Base-by-base conservation (phyloP, 768 basidiomycete species). In the Lepiota venenata region DNA sequence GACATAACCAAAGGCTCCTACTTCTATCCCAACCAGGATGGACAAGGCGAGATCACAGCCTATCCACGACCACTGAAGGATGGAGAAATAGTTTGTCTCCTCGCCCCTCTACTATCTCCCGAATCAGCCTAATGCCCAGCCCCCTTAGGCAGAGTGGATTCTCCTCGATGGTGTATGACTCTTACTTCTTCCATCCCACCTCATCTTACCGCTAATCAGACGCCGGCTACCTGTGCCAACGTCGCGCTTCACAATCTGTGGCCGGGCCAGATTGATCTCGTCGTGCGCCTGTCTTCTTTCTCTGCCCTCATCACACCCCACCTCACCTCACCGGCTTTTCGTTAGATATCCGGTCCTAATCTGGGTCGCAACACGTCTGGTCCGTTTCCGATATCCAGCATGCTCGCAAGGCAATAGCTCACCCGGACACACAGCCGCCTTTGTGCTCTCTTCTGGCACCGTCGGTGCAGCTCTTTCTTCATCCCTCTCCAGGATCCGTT, bases 141-240 rank as follows among this genome's bases (percentile, higher is more conserved):
- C 27, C 51, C 27, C 51, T 36, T 48, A 77, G 78, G 82, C 82
- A 21, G 92, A 97, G 71, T 98, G 95, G 95, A 84, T 97, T 53
- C 78, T 98, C 21, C 72, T 97, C 5, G 90, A 92, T 56, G 91
- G 90, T 14, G 91, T 92, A 72, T 53, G 79, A 69, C 9, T 16
- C 18, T 22, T 21, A 20, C 22, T 38, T 37, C 25, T 35, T 20
- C 38, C 36, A 36, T 12, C 45, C 14, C 38, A 29, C 35, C 55
- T 44, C 48, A 47, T 14, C 42, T 53, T 22, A 25, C 5, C 5
- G 25, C 41, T 53, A 41, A 37, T 57, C 53, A 90, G 89, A 93
- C 92, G 9, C 91, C 95, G 3, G 93, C 94, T 3, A 90, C 95
- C 11, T 97, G 95, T 65, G 78, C 91, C 2, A 97, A 96, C 63